A percentile compares a stretch with the other conserved stretches of the same genome.
Conservation (phyloP, 495 filamentous ascomycete genomes). For the Evernia prunastri region DNA sequence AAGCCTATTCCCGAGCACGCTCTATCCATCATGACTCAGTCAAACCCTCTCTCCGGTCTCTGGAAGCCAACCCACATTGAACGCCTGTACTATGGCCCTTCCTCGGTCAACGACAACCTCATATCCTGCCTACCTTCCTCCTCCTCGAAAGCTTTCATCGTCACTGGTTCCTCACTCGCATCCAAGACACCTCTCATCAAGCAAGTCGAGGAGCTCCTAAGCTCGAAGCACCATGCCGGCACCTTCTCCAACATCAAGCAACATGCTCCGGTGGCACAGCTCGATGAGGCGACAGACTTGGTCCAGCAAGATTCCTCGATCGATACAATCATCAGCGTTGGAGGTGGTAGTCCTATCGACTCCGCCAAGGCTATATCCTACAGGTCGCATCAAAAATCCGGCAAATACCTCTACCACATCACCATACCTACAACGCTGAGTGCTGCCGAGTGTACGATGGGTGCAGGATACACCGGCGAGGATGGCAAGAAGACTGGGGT, state of each 20-base stretch:
- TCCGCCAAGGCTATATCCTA: slow-evolving; percentile 42
- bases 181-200: slow-evolving; percentile 40
- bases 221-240: slow-evolving; percentile 36
- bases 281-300: slow-evolving; percentile 39
- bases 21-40: not conserved
- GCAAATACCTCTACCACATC: slow-evolving; percentile 40
- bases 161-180: slow-evolving; percentile 43
- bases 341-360: slow-evolving; percentile 46
- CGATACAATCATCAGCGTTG: slow-evolving; percentile 44
- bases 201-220: slow-evolving; percentile 39
- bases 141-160: slow-evolving; percentile 44
- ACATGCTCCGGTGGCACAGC: slow-evolving; percentile 41
- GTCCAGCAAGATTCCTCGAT: slow-evolving; percentile 36
- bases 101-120: slow-evolving; percentile 39
- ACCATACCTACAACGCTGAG: slow-evolving; percentile 45
- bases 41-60: slow-evolving; percentile 8
- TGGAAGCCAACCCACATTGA: slow-evolving; percentile 32
- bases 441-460: slow-evolving; percentile 42
- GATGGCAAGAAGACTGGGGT: slow-evolving; percentile 40
- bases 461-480: slow-evolving; percentile 37
- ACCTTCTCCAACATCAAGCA: slow-evolving; percentile 42
- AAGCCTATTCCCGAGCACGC: not conserved
- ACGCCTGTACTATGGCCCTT: slow-evolving; percentile 39
- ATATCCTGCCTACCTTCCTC: slow-evolving; percentile 31
- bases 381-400: slow-evolving; percentile 35